A percentile compares a stretch with the other conserved stretches of the same genome.
Conservation (phyloP, 163 green algal genomes). For the Scenedesmus sp. region DNA sequence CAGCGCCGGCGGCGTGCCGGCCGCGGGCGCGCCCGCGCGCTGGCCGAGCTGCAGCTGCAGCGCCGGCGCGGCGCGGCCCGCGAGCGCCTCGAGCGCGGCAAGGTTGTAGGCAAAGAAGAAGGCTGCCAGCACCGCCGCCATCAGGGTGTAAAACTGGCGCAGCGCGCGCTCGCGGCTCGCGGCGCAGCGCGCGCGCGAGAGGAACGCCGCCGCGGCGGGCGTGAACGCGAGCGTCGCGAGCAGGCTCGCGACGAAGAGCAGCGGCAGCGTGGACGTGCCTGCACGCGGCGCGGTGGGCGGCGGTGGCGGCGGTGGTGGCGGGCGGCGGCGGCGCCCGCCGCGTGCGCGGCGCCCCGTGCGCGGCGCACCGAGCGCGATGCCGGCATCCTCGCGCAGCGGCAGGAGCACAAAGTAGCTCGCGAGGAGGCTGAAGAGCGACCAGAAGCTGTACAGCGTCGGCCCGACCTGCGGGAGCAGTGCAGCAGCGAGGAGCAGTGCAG, state of each 20-base stretch:
- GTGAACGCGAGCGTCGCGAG: slow-evolving; percentile 64
- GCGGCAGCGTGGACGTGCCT: slow-evolving; percentile 65
- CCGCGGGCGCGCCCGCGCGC: not conserved
- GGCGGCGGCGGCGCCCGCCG: too few species aligned
- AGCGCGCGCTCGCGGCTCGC: slow-evolving; percentile 50
- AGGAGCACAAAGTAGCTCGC: slow-evolving; percentile 78
- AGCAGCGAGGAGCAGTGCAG: not conserved
- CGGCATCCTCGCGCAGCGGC: slow-evolving; percentile 81
- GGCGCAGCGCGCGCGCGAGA: slow-evolving; percentile 46
- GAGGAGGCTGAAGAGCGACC: slow-evolving; percentile 53
- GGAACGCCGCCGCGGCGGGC: slow-evolving; percentile 60
- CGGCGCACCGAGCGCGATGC: slow-evolving; percentile 68
- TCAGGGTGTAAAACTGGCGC: slow-evolving; percentile 57
- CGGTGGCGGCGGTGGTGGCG: too few species aligned
- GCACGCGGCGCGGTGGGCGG: too few species aligned
- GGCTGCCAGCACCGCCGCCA: slow-evolving; percentile 52
- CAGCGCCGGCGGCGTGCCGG: not conserved
- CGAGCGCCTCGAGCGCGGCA: not conserved
- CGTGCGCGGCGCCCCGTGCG: too few species aligned
- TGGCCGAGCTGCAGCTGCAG: not conserved
- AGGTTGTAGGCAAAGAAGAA: slow-evolving; percentile 63
- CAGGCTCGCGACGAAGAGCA: slow-evolving; percentile 67
- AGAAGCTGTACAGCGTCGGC: slow-evolving; percentile 41
- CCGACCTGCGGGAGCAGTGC: slow-evolving; percentile 23
- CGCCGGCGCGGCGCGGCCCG: too few species aligned